These are phyloP conservation scores for Rubia peregrina DNA, from an alignment of 305 asterid genomes.

Conservation along the genomic window DNA sequence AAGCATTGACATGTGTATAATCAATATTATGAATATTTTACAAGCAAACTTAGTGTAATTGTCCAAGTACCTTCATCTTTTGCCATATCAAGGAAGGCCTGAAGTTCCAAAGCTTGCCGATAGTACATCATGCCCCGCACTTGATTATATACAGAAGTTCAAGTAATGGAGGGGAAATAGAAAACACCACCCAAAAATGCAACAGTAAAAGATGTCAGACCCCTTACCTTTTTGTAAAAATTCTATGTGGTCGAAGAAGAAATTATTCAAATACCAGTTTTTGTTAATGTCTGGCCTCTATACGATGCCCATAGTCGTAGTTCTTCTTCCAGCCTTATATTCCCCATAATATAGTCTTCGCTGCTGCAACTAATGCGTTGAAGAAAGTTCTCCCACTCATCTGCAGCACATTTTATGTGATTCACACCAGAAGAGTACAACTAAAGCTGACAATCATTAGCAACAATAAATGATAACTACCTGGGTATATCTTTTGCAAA, in stretches of 20 bases:
- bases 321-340: conserved; percentile 60
- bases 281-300: conserved; percentile 97
- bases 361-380: conserved; percentile 57
- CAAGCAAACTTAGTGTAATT: conserved; percentile 15
- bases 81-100: conserved; percentile 99
- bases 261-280: conserved; percentile 50
- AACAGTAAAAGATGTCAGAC: conserved; percentile 5
- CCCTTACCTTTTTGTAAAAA: neutral
- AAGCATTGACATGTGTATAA: conserved; percentile 16
- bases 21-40: conserved; percentile 6
- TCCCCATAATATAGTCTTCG: conserved; percentile 77
- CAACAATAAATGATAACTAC: conserved; percentile 26
- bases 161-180: neutral
- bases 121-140: conserved; percentile 99
- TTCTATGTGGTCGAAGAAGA: conserved; percentile 11
- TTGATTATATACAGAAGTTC: conserved; percentile 18
- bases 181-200: conserved; percentile 4
- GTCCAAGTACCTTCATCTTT: conserved; percentile 66
- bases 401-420: conserved; percentile 32
- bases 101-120: conserved; percentile 98
- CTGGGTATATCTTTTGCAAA: conserved; percentile 93
- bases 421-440: conserved; percentile 15
- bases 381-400: conserved; percentile 95
- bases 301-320: conserved; percentile 97
- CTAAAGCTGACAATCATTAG: conserved; percentile 3